Conservation (phyloP, 192 early-diverging fungal genomes). For the Lunasporangiospora selenospora region DNA sequence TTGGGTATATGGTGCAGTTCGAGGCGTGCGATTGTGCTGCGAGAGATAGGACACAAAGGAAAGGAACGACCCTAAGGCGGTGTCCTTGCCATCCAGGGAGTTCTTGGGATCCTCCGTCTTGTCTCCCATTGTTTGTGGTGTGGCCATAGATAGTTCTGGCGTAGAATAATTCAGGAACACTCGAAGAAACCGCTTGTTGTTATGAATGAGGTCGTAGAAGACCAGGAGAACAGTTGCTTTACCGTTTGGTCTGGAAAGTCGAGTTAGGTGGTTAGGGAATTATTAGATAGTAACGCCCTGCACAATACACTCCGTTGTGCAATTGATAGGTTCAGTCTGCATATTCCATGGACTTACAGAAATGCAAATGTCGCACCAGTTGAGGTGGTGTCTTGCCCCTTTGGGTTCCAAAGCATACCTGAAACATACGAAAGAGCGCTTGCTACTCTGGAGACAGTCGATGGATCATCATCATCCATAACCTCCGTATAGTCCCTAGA, state of each 20-base stretch:
- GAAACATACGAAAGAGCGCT: constrained; percentile 52
- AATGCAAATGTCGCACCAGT: constrained; percentile 44
- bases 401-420: constrained; percentile 47
- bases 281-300: too few relatives aligned
- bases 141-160: background rate
- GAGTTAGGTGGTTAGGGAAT: background rate
- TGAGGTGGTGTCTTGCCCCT: constrained; percentile 33
- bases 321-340: too few relatives aligned
- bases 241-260: constrained; percentile 47
- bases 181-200: constrained; percentile 47
- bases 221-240: constrained; percentile 50
- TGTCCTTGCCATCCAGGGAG: constrained; percentile 12
- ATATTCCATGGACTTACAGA: constrained; percentile 48
- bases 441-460: constrained; percentile 43
- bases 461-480: constrained; percentile 55
- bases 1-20: constrained; percentile 54
- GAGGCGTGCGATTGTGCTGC: constrained; percentile 54
- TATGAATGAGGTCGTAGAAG: constrained; percentile 57
- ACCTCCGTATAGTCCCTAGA: constrained; percentile 49
- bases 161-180: constrained; percentile 28
- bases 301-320: too few relatives aligned
- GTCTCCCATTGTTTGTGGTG: background rate
- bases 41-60: constrained; percentile 59
- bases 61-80: constrained; percentile 46
- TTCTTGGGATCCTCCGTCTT: background rate